Percentiles rank a stretch among this genome's conserved stretches.
Evolutionary conservation across 495 filamentous ascomycete species (phyloP).

Genomic region (Chaetomium cochliodes): DNA sequence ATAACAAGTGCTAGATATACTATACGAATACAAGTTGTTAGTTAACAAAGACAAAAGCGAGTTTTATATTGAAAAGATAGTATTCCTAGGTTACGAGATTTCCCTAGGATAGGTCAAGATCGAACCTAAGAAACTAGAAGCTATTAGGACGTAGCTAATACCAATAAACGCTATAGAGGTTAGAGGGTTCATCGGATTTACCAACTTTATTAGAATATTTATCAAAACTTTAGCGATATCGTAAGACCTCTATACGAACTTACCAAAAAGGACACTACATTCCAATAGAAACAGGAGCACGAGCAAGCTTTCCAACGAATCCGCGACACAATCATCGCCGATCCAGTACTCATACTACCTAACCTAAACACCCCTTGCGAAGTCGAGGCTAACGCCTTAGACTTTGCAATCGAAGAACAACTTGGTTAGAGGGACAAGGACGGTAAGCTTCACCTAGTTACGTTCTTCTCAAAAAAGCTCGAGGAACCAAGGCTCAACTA

Average conservation of each 20-base stretch:
- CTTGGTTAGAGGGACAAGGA: too few species aligned
- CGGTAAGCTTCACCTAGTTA: too few species aligned
- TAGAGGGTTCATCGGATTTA: slow-evolving; percentile 1
- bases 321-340: too few species aligned
- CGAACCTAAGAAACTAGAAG: background rate
- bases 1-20: too few species aligned
- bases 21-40: background rate
- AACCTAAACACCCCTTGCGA: background rate
- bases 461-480: too few species aligned
- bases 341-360: too few species aligned
- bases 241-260: background rate
- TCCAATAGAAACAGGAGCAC: background rate
- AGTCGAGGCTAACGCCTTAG: background rate
- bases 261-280: background rate
- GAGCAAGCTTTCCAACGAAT: background rate
- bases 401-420: background rate
- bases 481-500: too few species aligned
- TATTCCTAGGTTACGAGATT: background rate
- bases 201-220: background rate
- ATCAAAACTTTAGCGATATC: background rate
- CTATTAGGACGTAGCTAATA: background rate
- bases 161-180: too few species aligned
- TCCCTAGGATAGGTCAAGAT: background rate
- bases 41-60: background rate
- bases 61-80: background rate